Conservation (phyloP, 2,329 filamentous ascomycete genomes). For the Pyrenophora seminiperda region DNA sequence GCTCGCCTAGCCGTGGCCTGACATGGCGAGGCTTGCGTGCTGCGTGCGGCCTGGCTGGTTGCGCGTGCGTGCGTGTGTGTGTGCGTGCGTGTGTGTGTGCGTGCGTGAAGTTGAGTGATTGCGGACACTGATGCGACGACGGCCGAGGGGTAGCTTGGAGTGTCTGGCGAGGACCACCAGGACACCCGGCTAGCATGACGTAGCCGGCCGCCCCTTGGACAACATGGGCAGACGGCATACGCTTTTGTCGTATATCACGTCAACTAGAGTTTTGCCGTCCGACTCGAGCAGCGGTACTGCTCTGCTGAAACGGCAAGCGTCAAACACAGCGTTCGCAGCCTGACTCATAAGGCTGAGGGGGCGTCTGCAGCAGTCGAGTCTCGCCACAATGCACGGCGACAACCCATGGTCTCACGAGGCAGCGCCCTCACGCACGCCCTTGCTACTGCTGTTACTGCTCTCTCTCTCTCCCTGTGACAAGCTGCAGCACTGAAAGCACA, state of each 20-base stretch:
- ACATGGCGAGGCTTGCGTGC: conserved; percentile 23
- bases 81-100: conserved; percentile 14
- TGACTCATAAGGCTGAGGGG: conserved; percentile 43
- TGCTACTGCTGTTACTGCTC: too few relatives aligned
- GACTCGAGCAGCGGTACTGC: neutral
- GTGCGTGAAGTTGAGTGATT: conserved; percentile 20
- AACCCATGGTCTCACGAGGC: conserved; percentile 28
- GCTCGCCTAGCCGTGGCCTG: too few relatives aligned
- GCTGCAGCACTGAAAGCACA: conserved; percentile 12
- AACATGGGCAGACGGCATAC: too few relatives aligned
- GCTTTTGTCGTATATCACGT: too few relatives aligned
- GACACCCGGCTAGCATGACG: conserved; percentile 14
- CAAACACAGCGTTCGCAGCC: conserved; percentile 18
- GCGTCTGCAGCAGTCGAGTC: conserved; percentile 26
- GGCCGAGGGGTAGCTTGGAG: conserved; percentile 1
- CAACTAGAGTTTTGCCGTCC: neutral
- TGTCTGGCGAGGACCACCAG: neutral
- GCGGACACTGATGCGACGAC: conserved; percentile 6
- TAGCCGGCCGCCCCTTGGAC: conserved; percentile 1
- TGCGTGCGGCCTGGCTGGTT: too few relatives aligned
- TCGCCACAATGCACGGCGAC: conserved; percentile 27
- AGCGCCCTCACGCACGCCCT: conserved; percentile 21
- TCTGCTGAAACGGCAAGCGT: conserved; percentile 13
- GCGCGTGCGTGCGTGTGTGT: neutral
- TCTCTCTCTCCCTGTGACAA: conserved; percentile 23